Evolutionary conservation across 305 asterid genomes (phyloP).

Genomic region (Fraxinus paxiana): DNA sequence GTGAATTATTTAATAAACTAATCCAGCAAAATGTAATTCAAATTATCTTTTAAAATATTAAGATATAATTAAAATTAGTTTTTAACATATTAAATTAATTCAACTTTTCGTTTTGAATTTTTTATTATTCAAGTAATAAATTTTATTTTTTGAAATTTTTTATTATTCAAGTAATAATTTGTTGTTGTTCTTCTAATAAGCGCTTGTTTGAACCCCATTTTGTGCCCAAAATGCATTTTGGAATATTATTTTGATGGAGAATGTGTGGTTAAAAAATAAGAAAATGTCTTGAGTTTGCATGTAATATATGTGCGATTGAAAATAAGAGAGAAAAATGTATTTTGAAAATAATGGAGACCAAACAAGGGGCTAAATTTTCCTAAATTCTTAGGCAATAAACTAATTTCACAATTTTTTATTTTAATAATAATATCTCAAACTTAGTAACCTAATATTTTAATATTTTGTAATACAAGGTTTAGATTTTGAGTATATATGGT

Average conservation of each 20-base stretch:
- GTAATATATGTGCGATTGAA: background rate
- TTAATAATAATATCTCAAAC: background rate
- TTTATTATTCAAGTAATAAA: background rate
- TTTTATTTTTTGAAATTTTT: background rate
- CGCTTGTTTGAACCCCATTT: background rate
- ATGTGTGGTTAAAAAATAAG: background rate
- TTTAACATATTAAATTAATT: background rate
- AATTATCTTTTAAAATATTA: background rate
- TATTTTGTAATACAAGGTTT: background rate
- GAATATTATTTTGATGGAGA: background rate
- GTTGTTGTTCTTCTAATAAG: background rate
- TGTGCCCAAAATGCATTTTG: background rate
- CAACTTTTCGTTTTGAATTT: background rate
- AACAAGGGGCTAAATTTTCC: background rate
- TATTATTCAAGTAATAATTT: background rate
- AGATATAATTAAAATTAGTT: background rate
- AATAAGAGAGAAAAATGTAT: background rate
- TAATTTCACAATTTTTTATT: no score
- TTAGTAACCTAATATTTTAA: background rate
- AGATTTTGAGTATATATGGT: background rate
- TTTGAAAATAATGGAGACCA: background rate
- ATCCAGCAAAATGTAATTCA: background rate
- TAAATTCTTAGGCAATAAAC: background rate
- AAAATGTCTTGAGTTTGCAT: background rate
- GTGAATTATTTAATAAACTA: background rate